Percentiles rank a stretch among this genome's conserved stretches.
Evolutionary conservation across 345 rosid species (phyloP).

Genomic region (Lepidium didymum): DNA sequence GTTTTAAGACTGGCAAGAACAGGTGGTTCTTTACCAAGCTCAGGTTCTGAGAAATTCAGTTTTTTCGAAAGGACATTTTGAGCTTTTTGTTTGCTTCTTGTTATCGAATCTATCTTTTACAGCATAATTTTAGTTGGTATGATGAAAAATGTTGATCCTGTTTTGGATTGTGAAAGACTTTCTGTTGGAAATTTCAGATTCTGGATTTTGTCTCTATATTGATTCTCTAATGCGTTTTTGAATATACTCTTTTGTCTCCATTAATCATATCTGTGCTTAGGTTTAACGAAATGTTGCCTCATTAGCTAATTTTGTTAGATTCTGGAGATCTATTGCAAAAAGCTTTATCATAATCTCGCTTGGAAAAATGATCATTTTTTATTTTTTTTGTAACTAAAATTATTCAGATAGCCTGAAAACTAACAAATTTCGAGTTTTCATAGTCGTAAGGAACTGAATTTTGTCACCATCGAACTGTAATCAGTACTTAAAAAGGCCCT

Average conservation of each 20-base stretch:
- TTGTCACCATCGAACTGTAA: neutral
- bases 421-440: neutral
- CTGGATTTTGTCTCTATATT: slow-evolving; percentile 7
- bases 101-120: neutral
- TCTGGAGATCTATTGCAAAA: neutral
- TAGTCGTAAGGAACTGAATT: neutral
- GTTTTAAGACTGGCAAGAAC: slow-evolving; percentile 59
- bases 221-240: neutral
- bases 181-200: slow-evolving; percentile 4
- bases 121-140: slow-evolving; percentile 9
- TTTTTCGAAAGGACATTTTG: neutral
- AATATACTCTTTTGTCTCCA: neutral
- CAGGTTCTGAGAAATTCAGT: slow-evolving; percentile 33
- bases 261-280: neutral
- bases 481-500: neutral
- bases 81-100: neutral
- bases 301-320: neutral
- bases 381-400: too few species aligned
- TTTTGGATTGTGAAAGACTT: slow-evolving; percentile 17
- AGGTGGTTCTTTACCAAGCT: slow-evolving; percentile 63
- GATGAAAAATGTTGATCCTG: slow-evolving; percentile 8
- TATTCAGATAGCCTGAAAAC: neutral
- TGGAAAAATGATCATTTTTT: neutral
- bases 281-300: neutral
- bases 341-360: neutral